Evolutionary conservation across 345 rosid species (phyloP).

Genomic region (Fremontodendron californicum): DNA sequence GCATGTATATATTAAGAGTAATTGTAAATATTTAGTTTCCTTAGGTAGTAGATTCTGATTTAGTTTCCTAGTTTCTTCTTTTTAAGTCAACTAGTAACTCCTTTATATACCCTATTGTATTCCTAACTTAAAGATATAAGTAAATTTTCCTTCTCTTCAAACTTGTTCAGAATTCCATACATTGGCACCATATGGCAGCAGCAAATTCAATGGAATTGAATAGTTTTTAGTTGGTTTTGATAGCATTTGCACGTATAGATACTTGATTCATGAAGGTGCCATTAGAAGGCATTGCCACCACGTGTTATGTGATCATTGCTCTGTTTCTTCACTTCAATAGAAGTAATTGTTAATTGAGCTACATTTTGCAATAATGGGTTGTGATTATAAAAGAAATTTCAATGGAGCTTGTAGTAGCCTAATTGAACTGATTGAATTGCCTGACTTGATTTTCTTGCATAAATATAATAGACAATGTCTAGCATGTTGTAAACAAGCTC

Average conservation of each 20-base stretch:
- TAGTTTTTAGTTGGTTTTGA: background rate
- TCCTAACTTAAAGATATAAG: too few relatives aligned
- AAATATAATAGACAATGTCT: background rate
- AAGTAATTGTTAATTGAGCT: background rate
- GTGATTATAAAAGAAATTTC: background rate
- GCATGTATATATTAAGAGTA: too few relatives aligned
- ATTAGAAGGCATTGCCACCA: background rate
- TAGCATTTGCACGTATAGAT: background rate
- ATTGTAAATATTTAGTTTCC: too few relatives aligned
- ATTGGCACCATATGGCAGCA: background rate
- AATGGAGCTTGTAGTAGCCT: background rate
- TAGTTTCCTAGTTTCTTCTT: too few relatives aligned
- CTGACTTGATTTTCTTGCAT: background rate
- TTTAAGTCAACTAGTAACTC: too few relatives aligned
- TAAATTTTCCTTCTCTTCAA: too few relatives aligned
- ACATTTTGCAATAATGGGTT: background rate
- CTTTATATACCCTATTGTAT: too few relatives aligned
- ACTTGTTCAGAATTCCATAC: too few relatives aligned
- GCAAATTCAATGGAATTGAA: background rate
- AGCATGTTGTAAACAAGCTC: background rate
- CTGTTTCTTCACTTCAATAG: background rate
- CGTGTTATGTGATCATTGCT: background rate
- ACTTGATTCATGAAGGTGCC: background rate
- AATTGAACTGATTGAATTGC: background rate
- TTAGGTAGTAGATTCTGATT: too few relatives aligned